Evolutionary conservation across 148 eudicot genomes (phyloP).

Genomic region (Vaccinium vitisidaea): DNA sequence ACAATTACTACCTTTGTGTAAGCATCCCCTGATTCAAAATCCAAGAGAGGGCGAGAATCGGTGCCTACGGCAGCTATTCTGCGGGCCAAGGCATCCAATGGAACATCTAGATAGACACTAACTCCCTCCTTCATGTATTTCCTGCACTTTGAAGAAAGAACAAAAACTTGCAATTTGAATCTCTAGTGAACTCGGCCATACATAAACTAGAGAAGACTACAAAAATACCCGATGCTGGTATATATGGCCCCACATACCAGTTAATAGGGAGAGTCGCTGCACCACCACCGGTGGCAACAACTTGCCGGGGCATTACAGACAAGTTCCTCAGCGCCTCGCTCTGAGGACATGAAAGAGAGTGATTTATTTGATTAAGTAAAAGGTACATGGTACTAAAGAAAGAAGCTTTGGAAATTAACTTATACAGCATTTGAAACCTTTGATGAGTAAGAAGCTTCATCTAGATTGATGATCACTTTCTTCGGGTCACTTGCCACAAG

Average conservation of each 20-base stretch:
- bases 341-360: constrained; percentile 1
- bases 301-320: constrained; percentile 13
- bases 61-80: constrained; percentile 37
- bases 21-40: constrained; percentile 29
- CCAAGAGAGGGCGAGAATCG: constrained; percentile 32
- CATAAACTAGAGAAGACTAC: background rate
- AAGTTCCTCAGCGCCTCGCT: constrained; percentile 17
- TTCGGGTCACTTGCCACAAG: background rate
- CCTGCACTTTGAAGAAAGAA: constrained; percentile 17
- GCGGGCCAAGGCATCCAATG: constrained; percentile 32
- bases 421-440: background rate
- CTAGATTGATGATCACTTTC: too few species aligned
- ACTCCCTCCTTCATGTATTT: constrained; percentile 30
- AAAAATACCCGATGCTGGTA: background rate
- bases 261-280: constrained; percentile 15
- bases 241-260: constrained; percentile 17
- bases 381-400: background rate
- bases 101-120: constrained; percentile 28
- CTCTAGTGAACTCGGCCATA: background rate
- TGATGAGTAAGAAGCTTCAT: background rate
- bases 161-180: background rate
- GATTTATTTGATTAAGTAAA: background rate
- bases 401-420: background rate
- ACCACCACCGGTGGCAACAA: constrained; percentile 28
- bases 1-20: constrained; percentile 32